Conservation (phyloP, 495 filamentous ascomycete species). For the Neurospora sp. region DNA sequence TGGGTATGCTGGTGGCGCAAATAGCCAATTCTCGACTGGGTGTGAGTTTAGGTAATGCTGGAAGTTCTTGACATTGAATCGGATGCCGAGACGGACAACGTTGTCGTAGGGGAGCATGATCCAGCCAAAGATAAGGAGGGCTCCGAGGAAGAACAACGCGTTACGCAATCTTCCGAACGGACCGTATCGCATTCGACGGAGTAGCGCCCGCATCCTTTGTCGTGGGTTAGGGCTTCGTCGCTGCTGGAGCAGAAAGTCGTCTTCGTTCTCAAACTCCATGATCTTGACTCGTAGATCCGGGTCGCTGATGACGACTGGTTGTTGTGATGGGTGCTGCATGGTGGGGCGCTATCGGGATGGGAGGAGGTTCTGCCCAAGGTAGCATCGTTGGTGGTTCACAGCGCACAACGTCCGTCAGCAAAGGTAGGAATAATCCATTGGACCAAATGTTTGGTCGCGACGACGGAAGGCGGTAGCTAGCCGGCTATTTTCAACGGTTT, state of each 20-base stretch:
- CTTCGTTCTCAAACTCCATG: not conserved
- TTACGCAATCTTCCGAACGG: not conserved
- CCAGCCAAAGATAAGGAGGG: constrained; percentile 7
- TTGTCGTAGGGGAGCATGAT: constrained; percentile 17
- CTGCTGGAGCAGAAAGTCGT: not conserved
- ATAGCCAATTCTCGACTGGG: constrained; percentile 13
- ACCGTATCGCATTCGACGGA: not conserved
- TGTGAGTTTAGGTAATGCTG: not conserved
- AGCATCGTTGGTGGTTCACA: not conserved
- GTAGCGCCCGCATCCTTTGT: not conserved
- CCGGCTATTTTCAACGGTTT: not conserved
- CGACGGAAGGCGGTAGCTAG: not conserved
- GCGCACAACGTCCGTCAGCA: not conserved
- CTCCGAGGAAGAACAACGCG: not conserved
- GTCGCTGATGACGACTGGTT: not conserved
- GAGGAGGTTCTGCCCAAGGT: not conserved
- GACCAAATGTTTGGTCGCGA: not conserved
- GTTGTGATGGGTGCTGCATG: not conserved
- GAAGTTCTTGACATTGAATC: constrained; percentile 11
- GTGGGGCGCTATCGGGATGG: not conserved
- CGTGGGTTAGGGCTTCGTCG: not conserved
- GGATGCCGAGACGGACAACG: constrained; percentile 9
- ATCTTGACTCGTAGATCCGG: not conserved
- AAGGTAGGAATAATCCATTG: not conserved
- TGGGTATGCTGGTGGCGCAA: constrained; percentile 6